Percentiles rank a stretch among this genome's conserved stretches.
phyloP scores from a whole-genome alignment of 2,329 filamentous ascomycete species.

The Bipolaris victoriae region DNA sequence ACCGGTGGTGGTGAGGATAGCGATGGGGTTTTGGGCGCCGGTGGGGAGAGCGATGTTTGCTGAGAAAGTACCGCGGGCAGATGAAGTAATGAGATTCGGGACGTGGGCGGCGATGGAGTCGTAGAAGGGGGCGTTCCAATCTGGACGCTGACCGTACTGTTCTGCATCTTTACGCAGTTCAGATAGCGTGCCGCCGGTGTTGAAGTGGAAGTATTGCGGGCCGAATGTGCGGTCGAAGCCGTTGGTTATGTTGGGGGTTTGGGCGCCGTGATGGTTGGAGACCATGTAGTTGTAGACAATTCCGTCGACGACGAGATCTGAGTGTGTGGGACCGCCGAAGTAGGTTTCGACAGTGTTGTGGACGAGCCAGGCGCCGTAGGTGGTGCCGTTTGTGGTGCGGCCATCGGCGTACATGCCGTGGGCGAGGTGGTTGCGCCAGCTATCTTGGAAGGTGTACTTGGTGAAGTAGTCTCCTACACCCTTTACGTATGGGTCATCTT shows the following conservation, averaged over 20 bases:
- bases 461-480: conserved; percentile 68
- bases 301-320: conserved; percentile 67
- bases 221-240: conserved; percentile 71
- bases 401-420: conserved; percentile 64
- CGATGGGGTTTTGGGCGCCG: conserved; percentile 59
- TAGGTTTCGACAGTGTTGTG: conserved; percentile 70
- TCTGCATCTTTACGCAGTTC: conserved; percentile 61
- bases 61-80: conserved; percentile 58
- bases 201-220: conserved; percentile 69
- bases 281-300: conserved; percentile 67
- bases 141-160: conserved; percentile 55
- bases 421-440: conserved; percentile 64
- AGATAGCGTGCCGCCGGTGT: conserved; percentile 54
- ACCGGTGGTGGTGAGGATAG: conserved; percentile 60
- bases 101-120: conserved; percentile 66
- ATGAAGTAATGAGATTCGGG: conserved; percentile 63
- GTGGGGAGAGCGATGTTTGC: conserved; percentile 60
- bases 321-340: conserved; percentile 66
- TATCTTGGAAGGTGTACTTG: conserved; percentile 68
- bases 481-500: conserved; percentile 61
- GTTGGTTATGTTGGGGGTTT: conserved; percentile 67
- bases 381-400: conserved; percentile 57
- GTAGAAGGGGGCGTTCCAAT: conserved; percentile 66
- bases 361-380: conserved; percentile 67
- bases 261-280: conserved; percentile 66